phyloP scores from a whole-genome alignment of 2,329 filamentous ascomycete species.

The Macrophomina tecta region DNA sequence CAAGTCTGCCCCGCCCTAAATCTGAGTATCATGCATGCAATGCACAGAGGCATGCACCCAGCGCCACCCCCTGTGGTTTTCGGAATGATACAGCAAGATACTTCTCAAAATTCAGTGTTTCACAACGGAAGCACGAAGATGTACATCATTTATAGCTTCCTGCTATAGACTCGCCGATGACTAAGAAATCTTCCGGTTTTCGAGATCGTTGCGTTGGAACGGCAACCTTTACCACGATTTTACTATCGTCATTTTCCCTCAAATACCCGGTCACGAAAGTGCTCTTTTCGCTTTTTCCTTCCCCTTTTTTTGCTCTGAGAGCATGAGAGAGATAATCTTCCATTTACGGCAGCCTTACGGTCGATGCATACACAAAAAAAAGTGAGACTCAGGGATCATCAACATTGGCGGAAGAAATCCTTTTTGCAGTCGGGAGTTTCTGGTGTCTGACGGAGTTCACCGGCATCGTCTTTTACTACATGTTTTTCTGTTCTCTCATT shows the following conservation, averaged over 20 bases:
- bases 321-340: neutral
- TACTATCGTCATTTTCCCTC: neutral
- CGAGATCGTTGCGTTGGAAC: neutral
- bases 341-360: slow-evolving; percentile 3
- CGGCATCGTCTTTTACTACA: neutral
- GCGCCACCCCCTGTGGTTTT: too few relatives aligned
- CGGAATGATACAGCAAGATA: neutral
- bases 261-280: slow-evolving; percentile 11
- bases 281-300: neutral
- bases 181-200: neutral
- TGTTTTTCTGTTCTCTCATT: neutral
- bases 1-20: neutral
- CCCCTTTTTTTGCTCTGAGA: neutral
- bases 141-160: neutral
- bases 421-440: neutral
- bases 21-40: neutral
- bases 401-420: neutral
- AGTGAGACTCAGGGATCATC: neutral
- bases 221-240: neutral
- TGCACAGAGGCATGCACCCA: too few relatives aligned
- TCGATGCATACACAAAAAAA: slow-evolving; percentile 13
- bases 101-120: neutral
- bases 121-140: neutral
- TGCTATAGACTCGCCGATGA: too few relatives aligned
- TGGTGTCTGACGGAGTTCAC: neutral